A percentile compares a stretch with the other conserved stretches of the same genome.
These are phyloP conservation scores for Parathielavia appendiculata DNA, from an alignment of 495 filamentous ascomycete genomes.

Conservation along the genomic window DNA sequence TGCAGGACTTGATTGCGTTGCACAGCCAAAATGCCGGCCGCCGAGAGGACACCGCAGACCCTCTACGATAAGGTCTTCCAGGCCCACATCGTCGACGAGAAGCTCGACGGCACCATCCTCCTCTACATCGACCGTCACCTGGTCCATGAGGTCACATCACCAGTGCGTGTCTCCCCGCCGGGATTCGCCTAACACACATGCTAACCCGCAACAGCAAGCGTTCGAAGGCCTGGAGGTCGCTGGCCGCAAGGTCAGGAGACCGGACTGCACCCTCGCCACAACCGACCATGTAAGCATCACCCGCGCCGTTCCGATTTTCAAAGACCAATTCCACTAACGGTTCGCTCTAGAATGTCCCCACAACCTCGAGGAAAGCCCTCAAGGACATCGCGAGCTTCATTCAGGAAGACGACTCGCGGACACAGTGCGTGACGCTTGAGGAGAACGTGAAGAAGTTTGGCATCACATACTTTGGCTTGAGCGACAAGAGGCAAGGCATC, in stretches of 20 bases:
- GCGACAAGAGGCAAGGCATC: conserved; percentile 94
- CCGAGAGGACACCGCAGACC: conserved; percentile 71
- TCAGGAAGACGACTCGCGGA: conserved; percentile 85
- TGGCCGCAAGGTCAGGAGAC: conserved; percentile 77
- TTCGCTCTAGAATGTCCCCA: conserved; percentile 77
- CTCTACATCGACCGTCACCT: conserved; percentile 96
- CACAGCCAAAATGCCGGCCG: conserved; percentile 65
- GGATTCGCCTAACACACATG: background rate
- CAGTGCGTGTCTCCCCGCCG: conserved; percentile 42
- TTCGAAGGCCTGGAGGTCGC: conserved; percentile 93
- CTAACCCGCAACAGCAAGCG: conserved; percentile 61
- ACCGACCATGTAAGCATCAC: conserved; percentile 75
- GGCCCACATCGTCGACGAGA: conserved; percentile 88
- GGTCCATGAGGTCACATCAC: conserved; percentile 96
- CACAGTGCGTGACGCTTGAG: conserved; percentile 91
- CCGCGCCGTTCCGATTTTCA: no score
- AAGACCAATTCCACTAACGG: background rate
- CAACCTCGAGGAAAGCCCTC: conserved; percentile 79
- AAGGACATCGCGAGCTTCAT: conserved; percentile 85
- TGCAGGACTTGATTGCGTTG: background rate
- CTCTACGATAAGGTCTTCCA: conserved; percentile 98
- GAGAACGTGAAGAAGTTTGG: conserved; percentile 96
- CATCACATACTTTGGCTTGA: conserved; percentile 94
- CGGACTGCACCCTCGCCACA: conserved; percentile 93
- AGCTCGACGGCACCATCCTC: conserved; percentile 84